Evolutionary conservation across 2,329 filamentous ascomycete species (phyloP), one percentile per base, ranked within the genome.

Genomic region (Exophiala sp.): DNA sequence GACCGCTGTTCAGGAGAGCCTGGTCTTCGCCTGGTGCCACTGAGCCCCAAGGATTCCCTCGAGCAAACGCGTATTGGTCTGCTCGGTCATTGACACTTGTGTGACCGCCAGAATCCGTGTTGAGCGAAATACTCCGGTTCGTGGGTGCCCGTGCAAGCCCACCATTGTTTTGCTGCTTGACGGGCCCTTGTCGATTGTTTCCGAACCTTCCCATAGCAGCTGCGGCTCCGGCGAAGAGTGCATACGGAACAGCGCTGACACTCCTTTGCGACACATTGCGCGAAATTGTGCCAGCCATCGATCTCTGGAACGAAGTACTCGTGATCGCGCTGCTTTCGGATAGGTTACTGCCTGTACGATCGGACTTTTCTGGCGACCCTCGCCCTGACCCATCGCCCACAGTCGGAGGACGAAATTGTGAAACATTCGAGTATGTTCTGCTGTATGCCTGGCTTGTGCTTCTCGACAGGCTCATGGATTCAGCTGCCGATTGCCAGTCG

Each of bases 291-390:
- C 63, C 77, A 78, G 33, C 74, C 71, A 52, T 72, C 20, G 60
- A 58, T 50, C 52, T 50, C 33, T 55, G 53, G n/a, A 52, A 45
- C 1, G 59, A 60, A 18, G 52, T 43, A 16, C 14, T 50, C 34
- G 54, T 63, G 18, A 39, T 24, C n/a, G 59, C 54, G 49, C 63
- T 78, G 10, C 75, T 75, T 50, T 85, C 82, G 0, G 81, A 83
- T 2, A 83, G 65, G 62, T 78, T 81, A 62, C 80, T 83, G 29
- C 72, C 79, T 4, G 80, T 83, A 24, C 81, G 74, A 3, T 74
- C 74, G 35, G 81, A 78, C 50, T 65, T 76, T 73, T 43, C 73
- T 74, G 2, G 71, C 6, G 59, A 64, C 3, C 59, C 57, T 18
- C 59, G 57, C 38, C 61, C 55, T 6, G 53, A 50, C 9, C 24